phyloP scores from a whole-genome alignment of 352 stramenopile species.

The Phytophthora foliorum region DNA sequence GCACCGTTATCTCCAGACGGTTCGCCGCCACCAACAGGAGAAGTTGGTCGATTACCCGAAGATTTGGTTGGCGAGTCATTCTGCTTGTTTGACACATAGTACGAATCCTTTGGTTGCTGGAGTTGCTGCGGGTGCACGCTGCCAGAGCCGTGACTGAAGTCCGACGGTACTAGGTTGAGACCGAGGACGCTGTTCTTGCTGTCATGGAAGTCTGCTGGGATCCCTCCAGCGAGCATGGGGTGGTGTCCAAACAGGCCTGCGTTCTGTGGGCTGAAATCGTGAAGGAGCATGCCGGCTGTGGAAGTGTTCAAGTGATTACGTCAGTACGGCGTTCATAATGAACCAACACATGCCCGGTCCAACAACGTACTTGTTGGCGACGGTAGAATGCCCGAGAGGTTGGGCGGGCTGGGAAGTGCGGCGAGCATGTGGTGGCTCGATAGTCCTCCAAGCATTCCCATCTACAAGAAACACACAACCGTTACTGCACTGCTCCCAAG shows the following conservation, averaged over 20 bases:
- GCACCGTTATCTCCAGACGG: slow-evolving; percentile 15
- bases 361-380: slow-evolving; percentile 80
- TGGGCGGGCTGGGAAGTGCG: slow-evolving; percentile 76
- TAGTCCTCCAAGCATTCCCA: slow-evolving; percentile 72
- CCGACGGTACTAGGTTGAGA: slow-evolving; percentile 68
- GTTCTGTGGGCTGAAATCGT: slow-evolving; percentile 81
- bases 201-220: slow-evolving; percentile 48
- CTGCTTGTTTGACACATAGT: slow-evolving; percentile 43
- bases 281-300: slow-evolving; percentile 76
- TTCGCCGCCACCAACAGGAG: slow-evolving; percentile 27
- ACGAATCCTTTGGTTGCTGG: slow-evolving; percentile 50
- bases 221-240: slow-evolving; percentile 35
- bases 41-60: slow-evolving; percentile 36
- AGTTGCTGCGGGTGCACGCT: slow-evolving; percentile 46
- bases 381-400: slow-evolving; percentile 74
- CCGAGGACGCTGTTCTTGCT: slow-evolving; percentile 72
- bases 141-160: slow-evolving; percentile 51
- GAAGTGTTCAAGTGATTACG: slow-evolving; percentile 9
- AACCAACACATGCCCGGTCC: slow-evolving; percentile 1
- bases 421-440: slow-evolving; percentile 69
- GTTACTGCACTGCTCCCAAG: not conserved
- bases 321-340: slow-evolving; percentile 24
- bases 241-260: slow-evolving; percentile 61
- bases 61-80: slow-evolving; percentile 45
- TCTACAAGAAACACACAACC: slow-evolving; percentile 33